Conservation (phyloP, 164 flowering plant species). For the Magnolia officinalis region DNA sequence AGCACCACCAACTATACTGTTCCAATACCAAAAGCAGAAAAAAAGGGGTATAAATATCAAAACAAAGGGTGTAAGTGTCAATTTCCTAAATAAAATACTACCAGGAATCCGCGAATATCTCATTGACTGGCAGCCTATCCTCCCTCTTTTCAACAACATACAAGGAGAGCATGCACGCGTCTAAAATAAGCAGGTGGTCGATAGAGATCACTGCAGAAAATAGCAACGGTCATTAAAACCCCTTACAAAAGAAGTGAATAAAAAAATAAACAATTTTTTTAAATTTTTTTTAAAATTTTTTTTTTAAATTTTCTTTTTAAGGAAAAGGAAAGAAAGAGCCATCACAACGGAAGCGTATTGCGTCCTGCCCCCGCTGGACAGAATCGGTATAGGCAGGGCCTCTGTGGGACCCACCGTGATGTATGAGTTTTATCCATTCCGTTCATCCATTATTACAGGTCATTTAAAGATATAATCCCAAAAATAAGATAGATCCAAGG, state of each 20-base stretch:
- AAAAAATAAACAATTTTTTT: not conserved
- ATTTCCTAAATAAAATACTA: not conserved
- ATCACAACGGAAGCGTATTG: too few relatives aligned
- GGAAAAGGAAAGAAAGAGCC: too few relatives aligned
- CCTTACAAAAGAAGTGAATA: not conserved
- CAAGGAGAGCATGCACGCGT: not conserved
- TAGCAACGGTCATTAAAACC: constrained; percentile 1
- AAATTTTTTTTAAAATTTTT: too few relatives aligned
- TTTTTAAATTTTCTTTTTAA: too few relatives aligned
- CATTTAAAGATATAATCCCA: too few relatives aligned
- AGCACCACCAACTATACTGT: not conserved
- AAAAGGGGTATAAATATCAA: not conserved
- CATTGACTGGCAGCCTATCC: not conserved
- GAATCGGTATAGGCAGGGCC: too few relatives aligned
- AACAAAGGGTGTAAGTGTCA: not conserved
- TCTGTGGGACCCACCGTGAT: too few relatives aligned
- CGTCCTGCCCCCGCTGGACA: not conserved
- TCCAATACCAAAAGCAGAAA: not conserved
- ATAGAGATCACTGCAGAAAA: not conserved
- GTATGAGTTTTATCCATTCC: too few relatives aligned
- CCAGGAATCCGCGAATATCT: not conserved
- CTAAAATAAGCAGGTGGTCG: not conserved
- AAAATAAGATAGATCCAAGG: too few relatives aligned
- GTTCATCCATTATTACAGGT: too few relatives aligned
- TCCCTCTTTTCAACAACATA: not conserved